Evolutionary conservation across 768 basidiomycete genomes (phyloP), one percentile per base, ranked within the genome.

Genomic region (Mycena vitilis): DNA sequence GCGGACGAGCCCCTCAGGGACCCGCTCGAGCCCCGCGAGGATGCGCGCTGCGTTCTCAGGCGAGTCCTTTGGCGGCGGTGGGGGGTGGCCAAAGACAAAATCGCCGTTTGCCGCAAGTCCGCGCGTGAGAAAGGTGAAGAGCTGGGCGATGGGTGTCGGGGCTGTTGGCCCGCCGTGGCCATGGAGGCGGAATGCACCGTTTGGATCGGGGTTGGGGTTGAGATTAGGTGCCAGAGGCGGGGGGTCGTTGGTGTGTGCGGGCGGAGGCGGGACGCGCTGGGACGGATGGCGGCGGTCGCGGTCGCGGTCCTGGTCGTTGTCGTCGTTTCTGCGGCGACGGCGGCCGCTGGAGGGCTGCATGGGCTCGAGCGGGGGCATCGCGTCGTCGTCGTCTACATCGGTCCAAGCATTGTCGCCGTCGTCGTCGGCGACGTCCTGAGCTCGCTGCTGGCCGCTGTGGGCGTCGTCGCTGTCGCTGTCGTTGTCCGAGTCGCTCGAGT

Each of bases 251-350:
- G 8, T 25, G 52, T 8, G 47, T 25, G 44, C 51, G 11, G 25
- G 23, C 18, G 45, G 47, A 3, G 30, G 47, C 2, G 45, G 58
- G 5, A 80, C 79, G 61, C 90, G 87, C 75, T 91, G 85, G 23
- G 88, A 89, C 20, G 91, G 89, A 73, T 91, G 89, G 63, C 90
- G 84, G 63, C 86, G 83, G 73, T 91, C 88, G 45, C 89, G 83
- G 73, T 91, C 88, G 42, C 89, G 79, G 15, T 88, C 88, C 9
- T 85, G 83, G 69, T 91, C 89, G 8, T 83, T 83, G 63, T 91
- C 89, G 2, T 91, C 88, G 74, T 6, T 55, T 36, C 38, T 75
- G 53, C 55, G 54, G 53, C 55, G 54, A 9, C 56, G 65, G 37
- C 56, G 63, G 53, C 56, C 63, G 44, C 47, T 63, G 47, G 36